Evolutionary conservation across 805 yeast genomes (phyloP), one percentile per base, ranked within the genome.

Genomic region (Starmerella gropengiesseri): DNA sequence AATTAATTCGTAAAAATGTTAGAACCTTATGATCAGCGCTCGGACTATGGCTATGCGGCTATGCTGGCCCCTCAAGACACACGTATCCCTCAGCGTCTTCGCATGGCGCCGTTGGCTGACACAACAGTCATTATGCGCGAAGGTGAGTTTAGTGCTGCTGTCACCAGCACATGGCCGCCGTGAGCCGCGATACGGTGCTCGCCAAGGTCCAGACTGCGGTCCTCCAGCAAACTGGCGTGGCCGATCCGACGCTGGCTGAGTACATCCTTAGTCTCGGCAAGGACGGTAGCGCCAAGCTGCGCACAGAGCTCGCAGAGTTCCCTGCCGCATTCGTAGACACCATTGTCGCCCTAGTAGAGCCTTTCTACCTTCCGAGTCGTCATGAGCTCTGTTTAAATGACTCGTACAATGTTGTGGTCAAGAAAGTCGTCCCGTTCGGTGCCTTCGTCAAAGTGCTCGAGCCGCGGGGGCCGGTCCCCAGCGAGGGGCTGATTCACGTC

Each of bases 371-470:
- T 1, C 28, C 29, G 16, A 16, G 17, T 30, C 45, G 5, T 22
- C 14, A 14, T n/a, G 12, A 23, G 18, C 28, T 36, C 20, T 7
- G 17, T 3, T 20, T 40, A 17, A 36, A 31, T 16, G n/a, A 29
- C 21, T 16, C 12, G 0, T 77, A 79, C 52, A 60, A 59, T 22
- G 96, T 94, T 0, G 60, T 50, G 20, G 79, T 89, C 3, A 67
- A 66, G 36, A 74, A 72, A 34, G 52, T 82, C 1, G 75, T 76
- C 32, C 59, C 71, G 2, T 87, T 76, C 60, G 96, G 97, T 0
- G 93, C 85, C 1, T 89, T 87, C 56, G 71, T 85, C 0, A 60
- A 73, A 8, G 57, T 87, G 7, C 7, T 36, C 6, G 39, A 36
- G 16, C 39, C 39, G 12, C 17, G 23, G 14, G 13, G 18, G 18